Percentiles rank a stretch among this genome's conserved stretches.
phyloP scores from a whole-genome alignment of 805 yeast genomes.

The Ogataea pini region DNA sequence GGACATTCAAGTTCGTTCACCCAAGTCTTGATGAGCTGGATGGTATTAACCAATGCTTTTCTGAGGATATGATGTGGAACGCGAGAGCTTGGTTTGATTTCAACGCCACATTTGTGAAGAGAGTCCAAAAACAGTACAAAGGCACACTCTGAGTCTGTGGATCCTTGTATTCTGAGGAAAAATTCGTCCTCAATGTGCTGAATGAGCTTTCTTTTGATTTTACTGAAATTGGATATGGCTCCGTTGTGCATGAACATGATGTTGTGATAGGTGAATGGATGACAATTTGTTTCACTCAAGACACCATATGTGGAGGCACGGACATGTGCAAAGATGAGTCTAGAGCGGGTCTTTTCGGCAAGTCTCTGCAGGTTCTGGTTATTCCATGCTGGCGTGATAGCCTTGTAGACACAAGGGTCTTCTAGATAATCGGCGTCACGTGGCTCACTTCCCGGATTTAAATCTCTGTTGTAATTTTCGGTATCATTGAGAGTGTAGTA shows the following conservation, averaged over 20 bases:
- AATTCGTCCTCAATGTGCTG: constrained; percentile 77
- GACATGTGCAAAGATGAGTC: constrained; percentile 90
- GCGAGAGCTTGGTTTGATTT: constrained; percentile 46
- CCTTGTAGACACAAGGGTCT: constrained; percentile 90
- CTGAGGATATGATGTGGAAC: constrained; percentile 56
- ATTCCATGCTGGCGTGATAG: constrained; percentile 98
- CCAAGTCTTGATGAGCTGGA: constrained; percentile 78
- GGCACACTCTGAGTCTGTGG: constrained; percentile 94
- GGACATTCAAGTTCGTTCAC: constrained; percentile 57
- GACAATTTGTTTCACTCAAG: constrained; percentile 92
- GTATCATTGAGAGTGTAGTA: constrained; percentile 58
- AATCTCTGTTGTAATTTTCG: not conserved
- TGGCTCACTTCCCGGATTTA: constrained; percentile 36
- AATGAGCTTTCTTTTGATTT: constrained; percentile 72
- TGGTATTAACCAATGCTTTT: constrained; percentile 69
- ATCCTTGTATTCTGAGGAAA: constrained; percentile 81
- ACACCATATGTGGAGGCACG: constrained; percentile 96
- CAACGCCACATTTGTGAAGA: constrained; percentile 69
- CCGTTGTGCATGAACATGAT: constrained; percentile 98
- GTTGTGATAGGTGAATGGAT: constrained; percentile 86
- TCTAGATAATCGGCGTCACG: constrained; percentile 32
- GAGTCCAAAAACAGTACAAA: constrained; percentile 87
- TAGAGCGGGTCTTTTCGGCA: constrained; percentile 84
- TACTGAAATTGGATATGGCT: constrained; percentile 70
- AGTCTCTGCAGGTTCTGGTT: constrained; percentile 84